phyloP scores from a whole-genome alignment of 148 eudicot genomes.

The Cornus kousa region DNA sequence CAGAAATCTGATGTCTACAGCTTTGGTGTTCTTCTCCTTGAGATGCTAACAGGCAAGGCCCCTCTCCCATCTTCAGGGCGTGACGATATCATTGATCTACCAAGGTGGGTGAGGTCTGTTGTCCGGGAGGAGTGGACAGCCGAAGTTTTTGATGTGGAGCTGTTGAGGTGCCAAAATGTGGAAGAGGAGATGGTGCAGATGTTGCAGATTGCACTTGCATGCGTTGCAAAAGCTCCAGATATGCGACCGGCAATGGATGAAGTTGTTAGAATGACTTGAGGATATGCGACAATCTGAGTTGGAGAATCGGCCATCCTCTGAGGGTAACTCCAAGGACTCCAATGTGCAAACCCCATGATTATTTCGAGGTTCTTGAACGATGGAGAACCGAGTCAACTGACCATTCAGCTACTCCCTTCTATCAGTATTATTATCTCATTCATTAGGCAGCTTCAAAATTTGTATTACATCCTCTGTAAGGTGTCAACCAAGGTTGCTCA shows the following conservation, averaged over 20 bases:
- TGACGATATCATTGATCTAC: slow-evolving; percentile 67
- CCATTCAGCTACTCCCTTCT: neutral
- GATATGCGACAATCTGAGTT: slow-evolving; percentile 51
- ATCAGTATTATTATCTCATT: neutral
- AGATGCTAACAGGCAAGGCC: slow-evolving; percentile 76
- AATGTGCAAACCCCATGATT: slow-evolving; percentile 56
- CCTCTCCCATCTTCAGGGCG: slow-evolving; percentile 57
- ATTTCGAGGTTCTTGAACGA: neutral
- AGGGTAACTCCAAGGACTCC: slow-evolving; percentile 74
- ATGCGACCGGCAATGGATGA: slow-evolving; percentile 70
- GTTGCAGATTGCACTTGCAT: slow-evolving; percentile 83
- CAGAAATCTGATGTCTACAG: slow-evolving; percentile 95
- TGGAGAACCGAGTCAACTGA: neutral
- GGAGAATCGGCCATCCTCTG: slow-evolving; percentile 56
- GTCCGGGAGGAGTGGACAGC: slow-evolving; percentile 97
- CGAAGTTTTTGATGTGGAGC: slow-evolving; percentile 83
- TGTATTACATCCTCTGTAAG: neutral
- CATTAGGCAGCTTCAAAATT: neutral
- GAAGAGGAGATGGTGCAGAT: slow-evolving; percentile 96
- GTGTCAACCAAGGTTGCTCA: neutral
- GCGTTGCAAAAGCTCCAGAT: slow-evolving; percentile 62
- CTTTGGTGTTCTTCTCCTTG: slow-evolving; percentile 82
- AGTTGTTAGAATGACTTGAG: slow-evolving; percentile 78
- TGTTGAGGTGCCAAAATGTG: slow-evolving; percentile 41
- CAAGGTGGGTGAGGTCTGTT: slow-evolving; percentile 91